These are phyloP conservation scores for Castanospermum australe DNA, from an alignment of 306 rosid species.

Conservation along the genomic window DNA sequence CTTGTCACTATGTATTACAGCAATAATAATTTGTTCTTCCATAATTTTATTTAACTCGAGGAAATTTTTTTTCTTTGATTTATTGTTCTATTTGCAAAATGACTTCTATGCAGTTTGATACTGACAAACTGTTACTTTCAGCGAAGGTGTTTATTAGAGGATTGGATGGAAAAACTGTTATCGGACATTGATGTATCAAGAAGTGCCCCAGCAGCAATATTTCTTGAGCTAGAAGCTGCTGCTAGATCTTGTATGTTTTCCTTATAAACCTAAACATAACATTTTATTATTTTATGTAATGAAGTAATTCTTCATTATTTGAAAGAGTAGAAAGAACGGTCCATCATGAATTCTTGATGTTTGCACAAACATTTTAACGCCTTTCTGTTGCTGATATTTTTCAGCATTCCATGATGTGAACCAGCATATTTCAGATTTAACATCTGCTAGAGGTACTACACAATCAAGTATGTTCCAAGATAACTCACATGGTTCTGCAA, in stretches of 20 bases:
- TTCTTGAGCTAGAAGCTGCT: constrained; percentile 98
- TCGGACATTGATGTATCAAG: constrained; percentile 86
- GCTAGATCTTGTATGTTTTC: constrained; percentile 79
- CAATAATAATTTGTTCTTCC: neutral
- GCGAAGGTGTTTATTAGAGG: constrained; percentile 77
- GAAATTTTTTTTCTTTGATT: neutral
- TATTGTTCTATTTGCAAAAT: neutral
- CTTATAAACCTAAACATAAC: constrained; percentile 18
- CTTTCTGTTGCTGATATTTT: constrained; percentile 32
- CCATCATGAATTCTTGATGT: neutral
- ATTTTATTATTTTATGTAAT: neutral
- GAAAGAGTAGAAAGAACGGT: neutral
- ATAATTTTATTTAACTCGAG: neutral
- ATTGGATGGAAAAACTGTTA: constrained; percentile 79
- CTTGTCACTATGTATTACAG: neutral
- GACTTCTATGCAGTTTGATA: neutral
- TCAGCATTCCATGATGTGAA: constrained; percentile 62
- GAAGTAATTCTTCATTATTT: neutral
- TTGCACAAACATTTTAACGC: constrained; percentile 14
- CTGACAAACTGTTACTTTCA: constrained; percentile 51
- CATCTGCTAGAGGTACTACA: constrained; percentile 42
- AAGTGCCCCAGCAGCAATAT: constrained; percentile 75
- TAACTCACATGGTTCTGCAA: constrained; percentile 43
- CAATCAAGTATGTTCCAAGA: constrained; percentile 38
- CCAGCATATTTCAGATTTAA: constrained; percentile 45